Conservation (phyloP, 495 filamentous ascomycete genomes). For the Annulohypoxylon bovei region DNA sequence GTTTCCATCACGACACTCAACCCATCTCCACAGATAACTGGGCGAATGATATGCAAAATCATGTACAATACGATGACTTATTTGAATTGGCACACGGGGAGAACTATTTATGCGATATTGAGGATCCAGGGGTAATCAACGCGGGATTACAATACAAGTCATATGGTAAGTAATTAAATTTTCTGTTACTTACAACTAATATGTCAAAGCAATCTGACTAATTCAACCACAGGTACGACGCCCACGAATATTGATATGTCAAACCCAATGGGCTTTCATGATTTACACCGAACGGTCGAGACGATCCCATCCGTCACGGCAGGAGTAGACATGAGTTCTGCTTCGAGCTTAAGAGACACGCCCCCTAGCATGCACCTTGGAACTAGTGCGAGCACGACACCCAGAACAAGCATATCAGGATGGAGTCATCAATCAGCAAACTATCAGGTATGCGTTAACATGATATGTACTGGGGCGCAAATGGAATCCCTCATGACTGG, state of each 20-base stretch:
- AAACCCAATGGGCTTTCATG: background rate
- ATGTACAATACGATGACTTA: background rate
- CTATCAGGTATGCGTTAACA: background rate
- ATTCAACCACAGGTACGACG: background rate
- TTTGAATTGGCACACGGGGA: background rate
- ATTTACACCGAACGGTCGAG: background rate
- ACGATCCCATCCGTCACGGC: background rate
- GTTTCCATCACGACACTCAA: background rate
- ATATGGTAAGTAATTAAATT: background rate
- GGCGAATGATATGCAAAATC: background rate
- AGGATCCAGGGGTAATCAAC: background rate
- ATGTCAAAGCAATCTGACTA: background rate
- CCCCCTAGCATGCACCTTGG: background rate
- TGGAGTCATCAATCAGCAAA: slow-evolving; percentile 1
- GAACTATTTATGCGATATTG: background rate
- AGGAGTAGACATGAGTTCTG: background rate
- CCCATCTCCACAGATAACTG: background rate
- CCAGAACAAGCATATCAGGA: slow-evolving; percentile 1
- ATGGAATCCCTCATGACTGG: slow-evolving; percentile 1
- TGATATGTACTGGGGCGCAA: background rate
- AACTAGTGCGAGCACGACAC: background rate
- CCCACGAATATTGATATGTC: background rate
- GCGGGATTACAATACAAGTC: background rate
- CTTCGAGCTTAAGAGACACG: background rate
- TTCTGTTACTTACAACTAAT: background rate